These are phyloP conservation scores for Coniochaeta prunicola DNA, from an alignment of 2,329 filamentous ascomycete species.

Conservation along the genomic window DNA sequence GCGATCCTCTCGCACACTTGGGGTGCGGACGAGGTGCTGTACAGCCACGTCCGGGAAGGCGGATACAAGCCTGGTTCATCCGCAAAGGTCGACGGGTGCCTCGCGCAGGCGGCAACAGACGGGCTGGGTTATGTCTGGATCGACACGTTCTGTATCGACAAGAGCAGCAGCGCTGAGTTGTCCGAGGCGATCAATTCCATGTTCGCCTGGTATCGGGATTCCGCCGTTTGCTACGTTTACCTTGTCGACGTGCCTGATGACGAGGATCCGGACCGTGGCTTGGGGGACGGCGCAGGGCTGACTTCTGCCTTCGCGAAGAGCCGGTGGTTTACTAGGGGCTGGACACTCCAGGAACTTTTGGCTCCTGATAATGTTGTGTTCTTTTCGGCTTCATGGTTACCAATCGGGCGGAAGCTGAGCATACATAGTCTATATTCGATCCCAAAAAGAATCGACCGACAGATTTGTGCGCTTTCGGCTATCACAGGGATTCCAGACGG, in stretches of 20 bases:
- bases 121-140: neutral
- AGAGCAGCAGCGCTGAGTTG: conserved; percentile 1
- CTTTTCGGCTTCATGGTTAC: neutral
- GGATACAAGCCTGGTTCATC: neutral
- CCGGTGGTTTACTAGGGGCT: neutral
- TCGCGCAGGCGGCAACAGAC: neutral
- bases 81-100: neutral
- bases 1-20: conserved; percentile 1
- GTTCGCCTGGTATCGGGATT: neutral
- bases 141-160: conserved; percentile 2
- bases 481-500: neutral
- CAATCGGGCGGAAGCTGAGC: neutral
- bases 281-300: neutral
- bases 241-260: neutral
- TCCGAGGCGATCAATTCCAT: too few relatives aligned
- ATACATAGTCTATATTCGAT: neutral
- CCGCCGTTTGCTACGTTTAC: neutral
- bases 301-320: neutral
- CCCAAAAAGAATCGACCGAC: neutral
- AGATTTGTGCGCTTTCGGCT: neutral
- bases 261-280: neutral
- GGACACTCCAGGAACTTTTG: neutral
- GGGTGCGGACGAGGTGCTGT: neutral
- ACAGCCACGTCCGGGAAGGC: neutral
- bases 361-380: neutral